Conservation (phyloP, 176 grass and related monocot species). For the Chrysopogon serrulatus region DNA sequence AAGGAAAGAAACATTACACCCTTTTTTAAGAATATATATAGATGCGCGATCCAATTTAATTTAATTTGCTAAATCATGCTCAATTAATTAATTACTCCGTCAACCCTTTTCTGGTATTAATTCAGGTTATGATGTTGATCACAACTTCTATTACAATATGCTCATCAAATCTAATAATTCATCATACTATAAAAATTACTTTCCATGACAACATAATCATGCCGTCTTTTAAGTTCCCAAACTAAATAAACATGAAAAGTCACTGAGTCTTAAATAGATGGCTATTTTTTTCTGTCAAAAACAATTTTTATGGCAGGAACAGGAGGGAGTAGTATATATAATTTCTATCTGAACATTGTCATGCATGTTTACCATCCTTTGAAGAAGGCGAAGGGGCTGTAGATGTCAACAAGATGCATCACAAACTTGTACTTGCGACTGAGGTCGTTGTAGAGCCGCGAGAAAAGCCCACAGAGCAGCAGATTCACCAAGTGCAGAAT, state of each 20-base stretch:
- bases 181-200: too few relatives aligned
- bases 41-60: background rate
- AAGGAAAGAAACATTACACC: background rate
- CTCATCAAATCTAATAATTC: background rate
- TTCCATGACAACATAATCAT: background rate
- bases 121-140: background rate
- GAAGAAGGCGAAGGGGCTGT: constrained; percentile 68
- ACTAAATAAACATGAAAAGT: background rate
- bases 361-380: constrained; percentile 46
- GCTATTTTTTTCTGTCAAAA: background rate
- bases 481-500: constrained; percentile 44
- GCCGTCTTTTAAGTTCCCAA: background rate
- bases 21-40: background rate
- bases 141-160: background rate
- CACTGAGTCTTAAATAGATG: background rate
- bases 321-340: background rate
- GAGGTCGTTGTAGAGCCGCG: constrained; percentile 33
- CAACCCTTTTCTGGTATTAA: too few relatives aligned
- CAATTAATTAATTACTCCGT: background rate
- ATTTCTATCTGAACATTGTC: too few relatives aligned
- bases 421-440: constrained; percentile 50
- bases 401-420: constrained; percentile 66
- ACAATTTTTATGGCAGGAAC: background rate
- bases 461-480: constrained; percentile 36
- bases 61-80: background rate